Base-by-base conservation (phyloP, 352 stramenopile species). In the Phytophthora constricta region DNA sequence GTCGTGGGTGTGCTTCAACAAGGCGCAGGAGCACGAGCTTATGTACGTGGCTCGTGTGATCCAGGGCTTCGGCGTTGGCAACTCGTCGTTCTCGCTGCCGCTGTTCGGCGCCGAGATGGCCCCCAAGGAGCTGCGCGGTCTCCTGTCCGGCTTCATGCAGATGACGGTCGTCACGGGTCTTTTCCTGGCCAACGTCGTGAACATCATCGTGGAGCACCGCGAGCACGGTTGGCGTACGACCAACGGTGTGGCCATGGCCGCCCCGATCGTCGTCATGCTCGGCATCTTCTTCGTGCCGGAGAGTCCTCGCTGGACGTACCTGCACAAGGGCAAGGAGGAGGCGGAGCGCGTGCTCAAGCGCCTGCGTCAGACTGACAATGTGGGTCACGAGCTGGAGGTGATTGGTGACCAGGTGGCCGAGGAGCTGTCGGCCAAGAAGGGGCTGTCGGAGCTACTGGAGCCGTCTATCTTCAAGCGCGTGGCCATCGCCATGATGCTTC, bases 391-490 rank as follows among this genome's bases (percentile, higher is more conserved):
- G 46, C 57, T 80, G 14, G 28, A 79, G 8, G 72, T 70, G 14
- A 82, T 82, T 7, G 64, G 72, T 0, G 65, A 74, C 26, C 72
- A 81, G 28, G 46, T 80, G 28, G 69, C 70, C n/a, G 59, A 66
- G 22, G 72, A 76, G 23, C 34, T 43, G 8, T 31, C 49, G 3
- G 52, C 43, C 22, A 55, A 58, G 34, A 70, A 68, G 42, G 70
- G 69, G 2, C 48, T 64, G 1, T 55, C 20, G 4, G 72, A 80
- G 41, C 46, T 80, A 23, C 53, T 57, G 41, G 69, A 74, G 43
- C 60, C 48, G 27, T 74, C 64, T 14, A 64, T 77, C 47, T 58
- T 65, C 16, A 70, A 70, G 41, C 63, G 72, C 10, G 65, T 64
- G 20, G 55, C 55, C 57, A 64, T 64, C 57, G 57, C 57, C 57